A percentile compares a stretch with the other conserved stretches of the same genome.
Conservation (phyloP, 1,284 basidiomycete genomes). For the Amylostereum chailletii region DNA sequence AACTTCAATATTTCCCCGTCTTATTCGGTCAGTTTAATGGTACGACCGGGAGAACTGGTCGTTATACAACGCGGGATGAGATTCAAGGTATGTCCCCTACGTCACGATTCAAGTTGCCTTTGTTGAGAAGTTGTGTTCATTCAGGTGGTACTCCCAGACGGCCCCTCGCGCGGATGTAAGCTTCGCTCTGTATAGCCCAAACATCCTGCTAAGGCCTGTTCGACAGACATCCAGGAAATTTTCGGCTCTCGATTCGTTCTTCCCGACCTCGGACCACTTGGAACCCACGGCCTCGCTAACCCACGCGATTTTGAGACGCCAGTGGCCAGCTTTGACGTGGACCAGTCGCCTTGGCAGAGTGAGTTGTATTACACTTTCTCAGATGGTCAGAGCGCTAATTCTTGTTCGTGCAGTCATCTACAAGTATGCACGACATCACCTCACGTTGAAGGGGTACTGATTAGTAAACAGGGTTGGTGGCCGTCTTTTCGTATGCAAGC, state of each 20-base stretch:
- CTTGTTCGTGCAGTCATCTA: conserved; percentile 29
- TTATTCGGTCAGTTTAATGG: conserved; percentile 32
- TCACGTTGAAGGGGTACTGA: not conserved
- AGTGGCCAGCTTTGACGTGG: conserved; percentile 54
- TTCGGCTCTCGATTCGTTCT: conserved; percentile 58
- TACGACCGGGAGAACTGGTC: conserved; percentile 53
- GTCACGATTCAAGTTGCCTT: not conserved
- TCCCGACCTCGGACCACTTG: conserved; percentile 60
- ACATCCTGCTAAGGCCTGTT: not conserved
- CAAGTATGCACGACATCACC: conserved; percentile 27
- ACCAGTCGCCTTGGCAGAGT: conserved; percentile 52
- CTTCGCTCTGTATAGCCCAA: not conserved
- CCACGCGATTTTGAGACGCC: conserved; percentile 58
- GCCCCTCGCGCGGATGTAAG: conserved; percentile 43
- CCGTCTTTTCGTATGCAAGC: conserved; percentile 44
- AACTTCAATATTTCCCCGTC: not conserved
- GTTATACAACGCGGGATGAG: conserved; percentile 61
- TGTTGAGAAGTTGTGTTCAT: not conserved
- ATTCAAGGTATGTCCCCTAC: conserved; percentile 38
- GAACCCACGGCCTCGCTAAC: conserved; percentile 55
- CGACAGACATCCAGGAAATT: conserved; percentile 36
- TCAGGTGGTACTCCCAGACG: conserved; percentile 45
- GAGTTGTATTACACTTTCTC: conserved; percentile 13
- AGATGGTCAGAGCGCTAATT: conserved; percentile 1
- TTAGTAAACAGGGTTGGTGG: conserved; percentile 40